Percentiles rank a stretch among this genome's conserved stretches.
Evolutionary conservation across 2,329 filamentous ascomycete species (phyloP).

Genomic region (Uncinocarpus reesii): DNA sequence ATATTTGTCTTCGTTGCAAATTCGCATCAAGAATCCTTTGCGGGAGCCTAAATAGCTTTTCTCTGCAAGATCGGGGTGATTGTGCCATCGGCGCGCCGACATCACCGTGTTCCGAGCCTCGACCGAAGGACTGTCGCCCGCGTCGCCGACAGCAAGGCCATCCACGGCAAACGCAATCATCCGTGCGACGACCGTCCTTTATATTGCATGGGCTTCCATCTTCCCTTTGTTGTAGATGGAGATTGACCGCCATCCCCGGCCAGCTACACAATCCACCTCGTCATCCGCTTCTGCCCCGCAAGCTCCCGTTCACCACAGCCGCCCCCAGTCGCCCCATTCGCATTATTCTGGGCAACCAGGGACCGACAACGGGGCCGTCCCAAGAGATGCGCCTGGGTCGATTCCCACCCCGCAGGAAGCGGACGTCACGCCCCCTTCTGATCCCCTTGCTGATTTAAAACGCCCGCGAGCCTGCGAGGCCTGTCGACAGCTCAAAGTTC

Average conservation of each 20-base stretch:
- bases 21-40: no score
- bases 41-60: no score
- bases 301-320: neutral
- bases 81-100: conserved; percentile 1
- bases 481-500: conserved; percentile 67
- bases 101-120: conserved; percentile 4
- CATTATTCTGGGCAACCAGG: neutral
- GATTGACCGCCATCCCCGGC: neutral
- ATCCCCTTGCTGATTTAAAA: conserved; percentile 45
- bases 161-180: neutral
- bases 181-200: neutral
- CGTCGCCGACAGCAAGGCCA: neutral
- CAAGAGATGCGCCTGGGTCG: neutral
- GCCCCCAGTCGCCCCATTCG: neutral
- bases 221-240: conserved; percentile 7
- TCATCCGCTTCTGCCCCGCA: neutral
- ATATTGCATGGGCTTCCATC: neutral
- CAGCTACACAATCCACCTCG: neutral
- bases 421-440: conserved; percentile 3
- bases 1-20: no score
- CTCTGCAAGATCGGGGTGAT: neutral
- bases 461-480: conserved; percentile 64
- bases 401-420: neutral
- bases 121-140: neutral
- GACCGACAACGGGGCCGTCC: neutral